A percentile compares a stretch with the other conserved stretches of the same genome.
phyloP scores from a whole-genome alignment of 179 eudicot species.

The Carnegiea gigantea region DNA sequence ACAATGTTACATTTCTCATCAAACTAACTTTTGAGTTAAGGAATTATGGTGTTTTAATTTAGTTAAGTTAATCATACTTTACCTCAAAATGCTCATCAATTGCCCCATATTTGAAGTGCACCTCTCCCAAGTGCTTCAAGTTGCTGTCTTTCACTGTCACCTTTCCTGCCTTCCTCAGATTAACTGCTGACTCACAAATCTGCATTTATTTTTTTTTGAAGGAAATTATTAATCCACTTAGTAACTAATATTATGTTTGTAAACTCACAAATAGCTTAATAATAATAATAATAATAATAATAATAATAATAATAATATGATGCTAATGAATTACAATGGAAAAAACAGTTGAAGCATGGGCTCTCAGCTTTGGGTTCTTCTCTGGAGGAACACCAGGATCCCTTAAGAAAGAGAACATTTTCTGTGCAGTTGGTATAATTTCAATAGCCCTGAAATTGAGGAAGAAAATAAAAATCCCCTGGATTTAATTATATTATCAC shows the following conservation, averaged over 20 bases:
- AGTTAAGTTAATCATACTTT: not conserved
- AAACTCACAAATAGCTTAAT: no score
- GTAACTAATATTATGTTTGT: no score
- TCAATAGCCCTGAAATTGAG: slow-evolving; percentile 65
- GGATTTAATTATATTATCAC: no score
- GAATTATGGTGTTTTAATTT: not conserved
- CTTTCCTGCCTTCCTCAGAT: slow-evolving; percentile 74
- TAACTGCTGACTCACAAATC: slow-evolving; percentile 84
- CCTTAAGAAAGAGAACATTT: slow-evolving; percentile 64
- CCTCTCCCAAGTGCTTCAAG: slow-evolving; percentile 54
- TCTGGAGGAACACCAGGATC: slow-evolving; percentile 60
- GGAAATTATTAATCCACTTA: no score
- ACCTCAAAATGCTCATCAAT: slow-evolving; percentile 93
- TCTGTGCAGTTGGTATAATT: slow-evolving; percentile 86
- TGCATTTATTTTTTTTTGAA: slow-evolving; percentile 14
- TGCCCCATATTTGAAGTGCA: slow-evolving; percentile 68
- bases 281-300: no score
- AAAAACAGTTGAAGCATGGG: slow-evolving; percentile 74
- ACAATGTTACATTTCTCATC: not conserved
- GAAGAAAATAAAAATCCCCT: not conserved
- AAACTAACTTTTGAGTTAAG: not conserved
- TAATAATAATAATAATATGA: no score
- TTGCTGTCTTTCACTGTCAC: slow-evolving; percentile 61
- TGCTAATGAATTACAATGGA: slow-evolving; percentile 50
- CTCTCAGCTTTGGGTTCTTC: slow-evolving; percentile 71